Base-by-base conservation (phyloP, 1,139 yeast species). In the Zhuliangozyma parablackwelliae region DNA sequence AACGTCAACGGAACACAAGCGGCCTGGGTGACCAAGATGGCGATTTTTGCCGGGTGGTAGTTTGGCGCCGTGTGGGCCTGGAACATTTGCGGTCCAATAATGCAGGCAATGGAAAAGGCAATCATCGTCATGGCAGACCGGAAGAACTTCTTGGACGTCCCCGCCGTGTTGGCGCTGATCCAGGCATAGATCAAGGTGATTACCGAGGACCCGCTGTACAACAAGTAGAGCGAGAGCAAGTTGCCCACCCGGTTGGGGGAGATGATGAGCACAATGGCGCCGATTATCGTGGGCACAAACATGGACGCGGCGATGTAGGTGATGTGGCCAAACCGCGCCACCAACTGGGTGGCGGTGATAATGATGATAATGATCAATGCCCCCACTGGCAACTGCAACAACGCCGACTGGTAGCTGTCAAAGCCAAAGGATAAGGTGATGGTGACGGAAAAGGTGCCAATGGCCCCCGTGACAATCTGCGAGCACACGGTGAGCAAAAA, bases 321-420 rank as follows among this genome's bases (percentile, higher is more conserved):
- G 21, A 56, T 42, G 24, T 61, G 57, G 26, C 62, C 56, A 39
- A 43, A 52, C 12, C 57, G 48, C 7, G 58, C 45, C 13, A 63
- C 58, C 26, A 61, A 45, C 37, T 63, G 61, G 28, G 69, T 61
- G 5, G 65, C 62, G 6, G 48, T 46, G 5, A 60, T 35, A 21
- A 65, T 64, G 11, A 63, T 56, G 7, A 65, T 44, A n/a, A 65
- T 54, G 11, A 66, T 63, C 6, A 65, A 50, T 2, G 58, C 57
- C 2, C 72, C 72, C 6, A 63, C 57, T 2, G 73, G 72, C 51
- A 66, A 54, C 46, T 67, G 72, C 49, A 66, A 58, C 28, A 67
- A 51, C 1, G 72, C 69, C 2, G 71, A 57, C 38, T 60, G 44
- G 37, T 61, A 53, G 38, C 34, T 45, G 35, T 51, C 48, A 38